These are phyloP conservation scores for Candida wancherniae DNA, from an alignment of 805 yeast species.

Conservation along the genomic window DNA sequence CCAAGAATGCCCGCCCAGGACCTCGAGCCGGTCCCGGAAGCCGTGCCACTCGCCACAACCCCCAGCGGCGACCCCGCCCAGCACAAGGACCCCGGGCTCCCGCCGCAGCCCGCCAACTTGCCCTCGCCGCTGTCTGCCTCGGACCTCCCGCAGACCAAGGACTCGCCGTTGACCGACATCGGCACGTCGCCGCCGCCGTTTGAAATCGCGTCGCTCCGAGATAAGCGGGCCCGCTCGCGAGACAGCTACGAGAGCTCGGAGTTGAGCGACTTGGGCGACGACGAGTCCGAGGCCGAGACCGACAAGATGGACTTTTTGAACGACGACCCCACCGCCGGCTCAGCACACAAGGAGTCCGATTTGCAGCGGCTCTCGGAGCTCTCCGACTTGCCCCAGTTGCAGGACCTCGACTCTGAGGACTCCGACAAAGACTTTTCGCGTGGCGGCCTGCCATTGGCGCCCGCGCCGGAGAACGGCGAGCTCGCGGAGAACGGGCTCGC, in stretches of 20 bases:
- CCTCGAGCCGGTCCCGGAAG: slow-evolving; percentile 1
- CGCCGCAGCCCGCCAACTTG: no score
- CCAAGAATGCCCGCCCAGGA: slow-evolving; percentile 11
- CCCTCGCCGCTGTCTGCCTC: slow-evolving; percentile 6
- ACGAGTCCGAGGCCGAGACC: slow-evolving; percentile 84
- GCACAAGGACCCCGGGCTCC: no score
- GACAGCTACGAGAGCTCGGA: slow-evolving; percentile 39
- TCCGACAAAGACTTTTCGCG: slow-evolving; percentile 14
- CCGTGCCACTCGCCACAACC: no score
- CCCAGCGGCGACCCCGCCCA: no score
- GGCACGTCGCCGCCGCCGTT: slow-evolving; percentile 39
- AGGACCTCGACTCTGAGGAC: slow-evolving; percentile 34
- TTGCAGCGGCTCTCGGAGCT: slow-evolving; percentile 37
- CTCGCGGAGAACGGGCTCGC: no score
- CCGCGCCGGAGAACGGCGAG: no score
- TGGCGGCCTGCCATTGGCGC: not conserved
- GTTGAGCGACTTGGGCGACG: slow-evolving; percentile 50
- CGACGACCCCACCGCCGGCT: slow-evolving; percentile 20
- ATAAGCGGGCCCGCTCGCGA: slow-evolving; percentile 11
- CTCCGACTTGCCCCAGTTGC: slow-evolving; percentile 37
- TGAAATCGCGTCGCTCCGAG: slow-evolving; percentile 18
- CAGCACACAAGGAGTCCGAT: slow-evolving; percentile 28
- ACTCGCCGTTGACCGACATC: slow-evolving; percentile 38
- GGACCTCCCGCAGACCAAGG: slow-evolving; percentile 21
- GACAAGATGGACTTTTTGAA: slow-evolving; percentile 68